phyloP scores from a whole-genome alignment of 805 yeast genomes.

The Brettanomyces anomalus region DNA sequence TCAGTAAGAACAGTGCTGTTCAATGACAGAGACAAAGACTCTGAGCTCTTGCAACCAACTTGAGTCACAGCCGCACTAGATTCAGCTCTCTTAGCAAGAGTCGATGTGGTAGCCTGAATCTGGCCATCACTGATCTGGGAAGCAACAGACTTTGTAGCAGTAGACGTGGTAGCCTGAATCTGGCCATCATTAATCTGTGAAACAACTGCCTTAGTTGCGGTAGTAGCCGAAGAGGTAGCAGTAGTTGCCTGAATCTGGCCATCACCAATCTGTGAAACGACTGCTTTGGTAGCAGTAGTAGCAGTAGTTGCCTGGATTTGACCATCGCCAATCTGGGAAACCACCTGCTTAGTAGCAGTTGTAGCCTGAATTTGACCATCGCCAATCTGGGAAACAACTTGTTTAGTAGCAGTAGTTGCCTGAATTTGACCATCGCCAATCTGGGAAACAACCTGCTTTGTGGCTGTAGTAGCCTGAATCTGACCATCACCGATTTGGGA shows the following conservation, averaged over 20 bases:
- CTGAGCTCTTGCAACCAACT: conserved; percentile 28
- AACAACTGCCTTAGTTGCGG: conserved; percentile 33
- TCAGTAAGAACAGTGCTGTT: conserved; percentile 34
- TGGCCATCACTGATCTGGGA: conserved; percentile 23
- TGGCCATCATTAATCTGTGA: conserved; percentile 30
- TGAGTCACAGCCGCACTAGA: conserved; percentile 19
- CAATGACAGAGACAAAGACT: conserved; percentile 36
- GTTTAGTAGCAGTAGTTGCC: conserved; percentile 26
- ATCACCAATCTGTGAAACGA: conserved; percentile 49
- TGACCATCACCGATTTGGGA: conserved; percentile 49
- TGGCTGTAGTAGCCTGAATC: conserved; percentile 38
- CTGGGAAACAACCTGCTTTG: conserved; percentile 33
- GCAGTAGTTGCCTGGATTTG: conserved; percentile 30
- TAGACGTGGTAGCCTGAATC: conserved; percentile 29
- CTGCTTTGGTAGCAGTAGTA: conserved; percentile 27
- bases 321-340: conserved; percentile 31
- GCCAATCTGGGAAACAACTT: conserved; percentile 45
- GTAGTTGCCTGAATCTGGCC: conserved; percentile 52
- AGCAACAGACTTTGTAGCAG: conserved; percentile 27
- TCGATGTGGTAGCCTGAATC: conserved; percentile 26
- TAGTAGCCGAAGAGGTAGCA: conserved; percentile 35
- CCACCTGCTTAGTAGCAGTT: conserved; percentile 16
- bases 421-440: conserved; percentile 37
- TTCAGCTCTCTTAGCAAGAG: conserved; percentile 18
- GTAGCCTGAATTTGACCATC: conserved; percentile 55